Evolutionary conservation across 2,329 filamentous ascomycete species (phyloP), one percentile per base, ranked within the genome.

Genomic region (Cercospora zeina): DNA sequence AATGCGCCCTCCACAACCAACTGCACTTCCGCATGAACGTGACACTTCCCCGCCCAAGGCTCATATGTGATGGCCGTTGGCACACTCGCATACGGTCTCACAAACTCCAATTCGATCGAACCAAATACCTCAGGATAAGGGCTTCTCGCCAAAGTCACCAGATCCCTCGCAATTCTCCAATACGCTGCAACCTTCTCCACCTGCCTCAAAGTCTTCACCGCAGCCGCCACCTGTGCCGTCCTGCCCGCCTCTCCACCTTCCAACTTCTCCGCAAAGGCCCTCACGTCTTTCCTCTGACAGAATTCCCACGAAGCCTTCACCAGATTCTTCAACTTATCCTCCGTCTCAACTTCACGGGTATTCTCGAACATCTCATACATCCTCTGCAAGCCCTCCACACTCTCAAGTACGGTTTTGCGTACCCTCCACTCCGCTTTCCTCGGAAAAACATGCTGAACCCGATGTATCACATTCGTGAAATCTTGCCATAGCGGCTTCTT

Each of bases 1-100:
- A 61, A 53, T 16, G 62, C 51, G 13, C 37, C 37, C n/a, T 64
- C 54, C 8, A 62, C 62, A 7, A 59, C 50, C 14, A 64, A 42
- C 42, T 64, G 62, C 8, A 64, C 54, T 24, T 64, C 62, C 13
- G 62, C 62, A 34, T 64, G 62, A n/a, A 64, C 62, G 36, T 64
- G 62, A 16, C 55, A 62, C n/a, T 54, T 62, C 24, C 57, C 57
- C 4, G 62, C 62, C 62, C 62, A 64, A 33, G 47, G 34, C 27
- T 64, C 62, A 36, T 64, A 54, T 42, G 62, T 60, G 14, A 64
- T 59, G 0, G 59, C 33, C 19, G 62, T 64, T 8, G 59, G 54
- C 9, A 61, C 51, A 2, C 55, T 57, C 0, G 54, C 49, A 47
- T 64, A 64, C 6, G 62, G 62, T 0, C 6, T 47, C 10, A 64